These are phyloP conservation scores for Globisporangium nagaii DNA, from an alignment of 352 stramenopile species.

Conservation along the genomic window DNA sequence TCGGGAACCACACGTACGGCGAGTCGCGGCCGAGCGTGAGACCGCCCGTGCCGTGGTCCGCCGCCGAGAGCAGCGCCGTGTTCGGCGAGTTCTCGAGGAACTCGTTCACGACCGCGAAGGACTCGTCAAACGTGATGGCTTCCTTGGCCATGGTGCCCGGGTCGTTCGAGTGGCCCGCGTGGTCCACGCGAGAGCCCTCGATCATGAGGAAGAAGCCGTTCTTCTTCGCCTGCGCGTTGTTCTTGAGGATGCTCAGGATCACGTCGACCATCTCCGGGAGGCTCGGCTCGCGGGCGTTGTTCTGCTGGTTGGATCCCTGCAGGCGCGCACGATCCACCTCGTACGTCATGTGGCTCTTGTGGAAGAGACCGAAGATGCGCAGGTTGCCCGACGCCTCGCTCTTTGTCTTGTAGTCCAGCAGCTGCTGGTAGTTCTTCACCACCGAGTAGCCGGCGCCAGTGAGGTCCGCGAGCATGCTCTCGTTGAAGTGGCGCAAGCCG, in stretches of 20 bases:
- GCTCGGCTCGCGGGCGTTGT: slow-evolving; percentile 39
- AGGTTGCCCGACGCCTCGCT: slow-evolving; percentile 45
- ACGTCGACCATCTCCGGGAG: slow-evolving; percentile 61
- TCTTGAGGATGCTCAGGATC: slow-evolving; percentile 53
- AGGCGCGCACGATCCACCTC: slow-evolving; percentile 53
- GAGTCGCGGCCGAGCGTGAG: slow-evolving; percentile 44
- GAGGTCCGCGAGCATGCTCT: slow-evolving; percentile 37
- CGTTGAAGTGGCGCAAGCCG: slow-evolving; percentile 45
- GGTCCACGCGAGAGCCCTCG: slow-evolving; percentile 64
- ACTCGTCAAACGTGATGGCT: slow-evolving; percentile 64
- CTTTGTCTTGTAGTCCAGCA: slow-evolving; percentile 41
- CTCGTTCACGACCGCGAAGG: slow-evolving; percentile 57
- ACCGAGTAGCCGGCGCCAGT: slow-evolving; percentile 39
- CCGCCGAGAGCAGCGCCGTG: slow-evolving; percentile 47
- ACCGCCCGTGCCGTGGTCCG: slow-evolving; percentile 63
- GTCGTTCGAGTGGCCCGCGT: slow-evolving; percentile 64
- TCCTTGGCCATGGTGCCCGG: slow-evolving; percentile 62
- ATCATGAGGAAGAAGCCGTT: slow-evolving; percentile 77
- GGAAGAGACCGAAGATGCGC: slow-evolving; percentile 53
- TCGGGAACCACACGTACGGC: slow-evolving; percentile 48
- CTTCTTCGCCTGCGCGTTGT: slow-evolving; percentile 66
- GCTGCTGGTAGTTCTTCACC: slow-evolving; percentile 45
- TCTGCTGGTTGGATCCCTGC: slow-evolving; percentile 24
- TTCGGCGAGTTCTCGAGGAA: slow-evolving; percentile 42
- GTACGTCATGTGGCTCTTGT: slow-evolving; percentile 63